These are phyloP conservation scores for Debaryomyces castellii DNA, from an alignment of 805 yeast genomes.

Conservation along the genomic window DNA sequence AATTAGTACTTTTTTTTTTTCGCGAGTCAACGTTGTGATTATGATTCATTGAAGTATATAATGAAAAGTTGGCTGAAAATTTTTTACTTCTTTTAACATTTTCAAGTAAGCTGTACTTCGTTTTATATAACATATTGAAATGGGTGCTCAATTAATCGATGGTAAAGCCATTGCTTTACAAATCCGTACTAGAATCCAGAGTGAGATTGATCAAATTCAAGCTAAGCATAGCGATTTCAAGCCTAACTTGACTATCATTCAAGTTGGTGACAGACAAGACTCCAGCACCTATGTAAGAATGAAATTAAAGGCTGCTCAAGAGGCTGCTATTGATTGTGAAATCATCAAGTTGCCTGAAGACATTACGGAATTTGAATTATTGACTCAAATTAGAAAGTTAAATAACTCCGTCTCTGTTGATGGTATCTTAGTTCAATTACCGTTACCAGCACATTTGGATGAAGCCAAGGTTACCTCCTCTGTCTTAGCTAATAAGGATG, in stretches of 20 bases:
- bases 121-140: slow-evolving; percentile 7
- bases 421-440: slow-evolving; percentile 76
- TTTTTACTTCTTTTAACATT: neutral
- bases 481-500: slow-evolving; percentile 68
- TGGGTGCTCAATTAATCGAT: slow-evolving; percentile 40
- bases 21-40: slow-evolving; percentile 3
- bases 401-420: slow-evolving; percentile 62
- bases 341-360: slow-evolving; percentile 58
- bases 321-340: slow-evolving; percentile 63
- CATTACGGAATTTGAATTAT: slow-evolving; percentile 54
- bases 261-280: slow-evolving; percentile 76
- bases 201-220: slow-evolving; percentile 42
- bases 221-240: slow-evolving; percentile 50
- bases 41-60: neutral
- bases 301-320: slow-evolving; percentile 76
- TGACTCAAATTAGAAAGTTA: slow-evolving; percentile 52
- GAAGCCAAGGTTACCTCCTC: slow-evolving; percentile 67
- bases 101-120: neutral
- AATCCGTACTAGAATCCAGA: slow-evolving; percentile 37
- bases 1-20: neutral
- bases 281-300: slow-evolving; percentile 79
- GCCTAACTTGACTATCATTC: slow-evolving; percentile 70
- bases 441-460: slow-evolving; percentile 69
- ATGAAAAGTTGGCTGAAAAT: neutral
- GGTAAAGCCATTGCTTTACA: slow-evolving; percentile 45